These are phyloP conservation scores for Metrosideros polymorpha DNA, from an alignment of 441 rosid genomes.

Conservation along the genomic window DNA sequence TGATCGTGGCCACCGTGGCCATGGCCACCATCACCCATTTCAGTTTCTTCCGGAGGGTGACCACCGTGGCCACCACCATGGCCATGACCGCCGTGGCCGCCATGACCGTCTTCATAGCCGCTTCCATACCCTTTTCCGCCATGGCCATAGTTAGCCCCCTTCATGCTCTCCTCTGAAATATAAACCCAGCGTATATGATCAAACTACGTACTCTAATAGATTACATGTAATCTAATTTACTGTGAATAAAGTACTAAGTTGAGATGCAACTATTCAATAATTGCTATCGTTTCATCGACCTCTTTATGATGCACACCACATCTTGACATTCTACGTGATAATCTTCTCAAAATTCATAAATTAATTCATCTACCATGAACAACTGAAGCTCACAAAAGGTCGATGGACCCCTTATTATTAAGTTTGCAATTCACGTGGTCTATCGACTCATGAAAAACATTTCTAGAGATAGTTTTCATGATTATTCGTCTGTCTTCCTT, in stretches of 20 bases:
- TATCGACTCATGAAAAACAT: not conserved
- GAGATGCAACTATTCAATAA: not conserved
- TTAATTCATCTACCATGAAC: not conserved
- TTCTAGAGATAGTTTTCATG: not conserved
- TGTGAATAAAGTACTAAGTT: not conserved
- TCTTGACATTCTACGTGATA: not conserved
- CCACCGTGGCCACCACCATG: no score
- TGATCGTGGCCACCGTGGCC: not conserved
- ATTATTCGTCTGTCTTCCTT: not conserved
- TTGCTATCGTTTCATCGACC: not conserved
- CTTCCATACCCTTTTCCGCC: not conserved
- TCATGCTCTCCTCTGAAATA: not conserved
- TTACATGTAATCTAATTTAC: not conserved
- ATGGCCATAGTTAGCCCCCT: not conserved
- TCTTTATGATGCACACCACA: not conserved
- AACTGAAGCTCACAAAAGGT: not conserved
- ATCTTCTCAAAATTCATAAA: not conserved
- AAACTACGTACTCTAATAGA: not conserved
- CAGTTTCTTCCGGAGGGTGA: no score
- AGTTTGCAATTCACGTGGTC: not conserved
- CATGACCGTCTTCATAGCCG: not conserved
- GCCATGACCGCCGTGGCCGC: not conserved
- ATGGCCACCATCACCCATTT: not conserved
- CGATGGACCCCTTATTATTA: not conserved
- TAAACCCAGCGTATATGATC: not conserved